Conservation (phyloP, 208 protist species). For the Trypanosoma lewisi region DNA sequence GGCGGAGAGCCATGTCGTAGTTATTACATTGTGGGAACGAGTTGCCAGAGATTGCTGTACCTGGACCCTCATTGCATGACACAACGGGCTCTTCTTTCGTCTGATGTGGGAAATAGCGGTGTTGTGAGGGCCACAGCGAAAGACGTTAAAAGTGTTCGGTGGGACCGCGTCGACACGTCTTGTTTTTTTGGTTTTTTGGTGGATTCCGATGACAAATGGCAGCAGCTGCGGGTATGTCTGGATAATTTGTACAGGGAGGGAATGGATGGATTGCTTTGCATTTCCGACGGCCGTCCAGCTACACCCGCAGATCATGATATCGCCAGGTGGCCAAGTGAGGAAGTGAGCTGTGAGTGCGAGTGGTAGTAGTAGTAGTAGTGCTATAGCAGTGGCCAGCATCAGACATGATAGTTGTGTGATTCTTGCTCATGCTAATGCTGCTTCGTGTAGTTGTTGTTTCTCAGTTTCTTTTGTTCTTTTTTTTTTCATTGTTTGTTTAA, state of each 20-base stretch:
- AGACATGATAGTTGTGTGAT: no score
- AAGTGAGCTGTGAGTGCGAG: neutral
- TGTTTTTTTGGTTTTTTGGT: slow-evolving; percentile 70
- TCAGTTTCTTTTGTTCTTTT: no score
- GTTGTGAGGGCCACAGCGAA: slow-evolving; percentile 33
- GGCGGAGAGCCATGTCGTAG: slow-evolving; percentile 60
- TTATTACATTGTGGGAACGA: slow-evolving; percentile 77
- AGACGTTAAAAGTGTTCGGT: slow-evolving; percentile 53
- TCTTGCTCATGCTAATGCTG: no score
- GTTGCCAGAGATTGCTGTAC: slow-evolving; percentile 57
- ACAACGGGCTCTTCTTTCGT: slow-evolving; percentile 38
- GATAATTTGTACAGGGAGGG: neutral
- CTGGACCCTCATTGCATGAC: slow-evolving; percentile 71
- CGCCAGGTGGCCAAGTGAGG: slow-evolving; percentile 18
- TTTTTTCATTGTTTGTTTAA: no score
- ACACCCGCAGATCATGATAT: neutral
- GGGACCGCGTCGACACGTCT: slow-evolving; percentile 60
- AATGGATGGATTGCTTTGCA: slow-evolving; percentile 12
- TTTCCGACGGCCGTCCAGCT: neutral
- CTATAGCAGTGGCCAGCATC: no score
- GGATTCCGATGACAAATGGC: slow-evolving; percentile 33
- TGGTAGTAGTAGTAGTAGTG: neutral
- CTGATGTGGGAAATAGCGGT: slow-evolving; percentile 4
- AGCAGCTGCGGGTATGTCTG: slow-evolving; percentile 31
- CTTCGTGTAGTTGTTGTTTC: no score